Evolutionary conservation across 2,329 filamentous ascomycete genomes (phyloP), one percentile per base, ranked within the genome.

Genomic region (Ciborinia camelliae): DNA sequence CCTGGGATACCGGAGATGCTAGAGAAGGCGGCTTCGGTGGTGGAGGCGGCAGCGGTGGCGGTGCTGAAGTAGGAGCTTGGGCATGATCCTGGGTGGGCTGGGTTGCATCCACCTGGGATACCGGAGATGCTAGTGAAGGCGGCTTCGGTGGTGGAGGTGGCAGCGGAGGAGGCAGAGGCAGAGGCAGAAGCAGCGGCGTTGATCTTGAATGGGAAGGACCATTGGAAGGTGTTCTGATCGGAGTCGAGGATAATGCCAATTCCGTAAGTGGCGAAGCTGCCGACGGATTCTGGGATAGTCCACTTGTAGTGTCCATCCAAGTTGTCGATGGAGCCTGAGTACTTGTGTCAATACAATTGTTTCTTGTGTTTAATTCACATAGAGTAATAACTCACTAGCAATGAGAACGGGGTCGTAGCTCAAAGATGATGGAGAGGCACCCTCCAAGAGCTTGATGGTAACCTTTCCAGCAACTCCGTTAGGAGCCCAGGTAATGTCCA

Each of bases 171-270:
- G 15, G 62, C 52, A n/a, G 59, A 43, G 15, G 62, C 52, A n/a
- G 59, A 50, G 54, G 32, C 53, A 1, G 59, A 37, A 28, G 62
- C 18, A 43, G 60, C 61, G 15, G 66, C 67, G 10, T 63, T 53
- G 60, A 76, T 71, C 62, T 70, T 67, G 73, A 89, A 89, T 71
- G 84, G 84, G 78, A 81, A 82, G 64, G 84, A 86, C 81, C 82
- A 88, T 81, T 88, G 85, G 81, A 84, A 85, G 73, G 81, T 76
- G 72, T 80, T 75, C 14, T 58, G 68, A 28, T 77, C 62, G 9
- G 43, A 76, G 70, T 83, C 80, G 43, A 81, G 78, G 68, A 75
- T 75, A 76, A 89, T 78, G 77, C 80, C 78, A 74, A 89, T 78
- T 69, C 86, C 86, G 76, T 88, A 88, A 72, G 80, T 79, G 61